Percentiles rank a stretch among this genome's conserved stretches.
Conservation (phyloP, 768 basidiomycete species). For the Lepiota brunneoincarnata region DNA sequence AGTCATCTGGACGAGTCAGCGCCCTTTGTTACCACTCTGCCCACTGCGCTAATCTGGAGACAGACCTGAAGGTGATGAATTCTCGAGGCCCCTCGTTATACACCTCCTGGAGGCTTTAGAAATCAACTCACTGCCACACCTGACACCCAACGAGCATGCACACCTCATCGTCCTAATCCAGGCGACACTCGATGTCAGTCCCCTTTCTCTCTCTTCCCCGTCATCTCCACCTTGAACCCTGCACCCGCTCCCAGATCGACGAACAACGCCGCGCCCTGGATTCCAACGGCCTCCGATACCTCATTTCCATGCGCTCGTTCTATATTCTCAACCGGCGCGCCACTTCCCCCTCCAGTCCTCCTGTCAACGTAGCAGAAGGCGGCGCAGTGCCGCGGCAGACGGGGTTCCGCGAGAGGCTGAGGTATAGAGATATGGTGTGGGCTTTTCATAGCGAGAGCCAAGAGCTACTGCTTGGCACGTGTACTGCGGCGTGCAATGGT, state of each 20-base stretch:
- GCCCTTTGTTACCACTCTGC: not conserved
- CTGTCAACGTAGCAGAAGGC: conserved; percentile 44
- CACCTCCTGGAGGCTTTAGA: conserved; percentile 67
- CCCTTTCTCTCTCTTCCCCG: not conserved
- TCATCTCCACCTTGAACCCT: conserved; percentile 1
- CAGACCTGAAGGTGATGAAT: conserved; percentile 53
- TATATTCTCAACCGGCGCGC: conserved; percentile 77
- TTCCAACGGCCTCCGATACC: conserved; percentile 87
- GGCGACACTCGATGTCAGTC: conserved; percentile 78
- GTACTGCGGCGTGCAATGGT: conserved; percentile 67
- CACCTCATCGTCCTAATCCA: conserved; percentile 84
- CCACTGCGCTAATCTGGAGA: not conserved
- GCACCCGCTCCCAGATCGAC: conserved; percentile 57
- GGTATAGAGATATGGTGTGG: conserved; percentile 96
- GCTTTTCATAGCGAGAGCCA: conserved; percentile 96
- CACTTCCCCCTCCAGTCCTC: conserved; percentile 27
- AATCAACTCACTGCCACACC: conserved; percentile 57
- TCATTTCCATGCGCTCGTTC: conserved; percentile 90
- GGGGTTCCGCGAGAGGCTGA: conserved; percentile 70
- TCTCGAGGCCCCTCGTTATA: conserved; percentile 58
- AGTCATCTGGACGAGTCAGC: conserved; percentile 43
- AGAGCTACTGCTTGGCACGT: conserved; percentile 72
- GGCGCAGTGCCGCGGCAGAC: conserved; percentile 41
- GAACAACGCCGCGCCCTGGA: conserved; percentile 90
- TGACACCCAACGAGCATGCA: conserved; percentile 79